Evolutionary conservation across 169 alveolate species (phyloP).

Genomic region (Plasmodium cynomolgi): DNA sequence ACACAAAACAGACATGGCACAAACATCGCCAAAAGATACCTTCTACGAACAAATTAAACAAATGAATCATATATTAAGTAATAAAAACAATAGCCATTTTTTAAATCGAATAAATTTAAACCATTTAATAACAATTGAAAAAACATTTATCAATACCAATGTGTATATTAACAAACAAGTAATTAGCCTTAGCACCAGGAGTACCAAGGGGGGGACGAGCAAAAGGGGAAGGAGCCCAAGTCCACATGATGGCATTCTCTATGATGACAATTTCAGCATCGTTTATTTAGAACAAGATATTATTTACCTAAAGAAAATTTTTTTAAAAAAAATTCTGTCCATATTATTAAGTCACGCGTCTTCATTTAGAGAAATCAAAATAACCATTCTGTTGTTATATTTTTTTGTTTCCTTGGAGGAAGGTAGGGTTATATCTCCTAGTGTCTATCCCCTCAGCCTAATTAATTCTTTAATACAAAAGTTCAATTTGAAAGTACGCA

Average conservation of each 20-base stretch:
- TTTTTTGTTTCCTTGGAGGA: constrained; percentile 47
- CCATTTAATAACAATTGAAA: constrained; percentile 46
- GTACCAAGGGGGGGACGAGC: neutral
- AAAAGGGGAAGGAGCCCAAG: neutral
- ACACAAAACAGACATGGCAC: neutral
- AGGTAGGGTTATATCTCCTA: neutral
- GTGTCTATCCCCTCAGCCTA: constrained; percentile 46
- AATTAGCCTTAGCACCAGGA: constrained; percentile 8
- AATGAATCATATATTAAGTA: constrained; percentile 26
- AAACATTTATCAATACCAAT: constrained; percentile 35
- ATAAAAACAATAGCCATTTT: constrained; percentile 30
- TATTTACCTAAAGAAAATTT: constrained; percentile 49
- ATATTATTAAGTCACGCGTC: constrained; percentile 9
- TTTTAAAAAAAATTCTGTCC: constrained; percentile 17
- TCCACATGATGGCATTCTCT: constrained; percentile 15
- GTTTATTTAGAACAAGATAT: constrained; percentile 49
- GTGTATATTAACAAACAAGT: constrained; percentile 43
- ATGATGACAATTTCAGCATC: constrained; percentile 60
- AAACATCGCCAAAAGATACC: neutral
- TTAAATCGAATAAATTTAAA: constrained; percentile 13
- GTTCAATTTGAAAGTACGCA: constrained; percentile 27
- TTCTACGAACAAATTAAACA: constrained; percentile 34
- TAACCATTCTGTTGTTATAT: constrained; percentile 30
- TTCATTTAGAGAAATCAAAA: constrained; percentile 54
- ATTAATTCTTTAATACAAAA: constrained; percentile 57